A percentile compares a stretch with the other conserved stretches of the same genome.
These are phyloP conservation scores for Spinacia oleracea DNA, from an alignment of 179 eudicot species.

Conservation along the genomic window DNA sequence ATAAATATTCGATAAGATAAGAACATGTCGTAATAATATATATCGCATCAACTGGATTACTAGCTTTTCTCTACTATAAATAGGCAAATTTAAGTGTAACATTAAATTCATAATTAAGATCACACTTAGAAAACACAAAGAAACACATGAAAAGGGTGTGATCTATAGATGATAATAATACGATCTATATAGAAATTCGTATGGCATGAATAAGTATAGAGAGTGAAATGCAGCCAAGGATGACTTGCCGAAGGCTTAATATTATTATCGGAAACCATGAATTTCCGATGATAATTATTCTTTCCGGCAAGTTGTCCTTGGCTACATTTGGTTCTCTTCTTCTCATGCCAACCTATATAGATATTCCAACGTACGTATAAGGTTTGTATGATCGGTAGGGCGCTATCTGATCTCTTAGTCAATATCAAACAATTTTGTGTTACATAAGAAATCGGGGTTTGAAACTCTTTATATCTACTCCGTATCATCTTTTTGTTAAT, in stretches of 20 bases:
- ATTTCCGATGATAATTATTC: not conserved
- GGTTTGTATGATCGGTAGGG: too few relatives aligned
- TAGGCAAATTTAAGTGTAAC: not conserved
- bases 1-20: conserved; percentile 24
- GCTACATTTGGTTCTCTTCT: conserved; percentile 22
- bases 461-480: too few relatives aligned
- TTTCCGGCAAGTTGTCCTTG: conserved; percentile 20
- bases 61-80: conserved; percentile 6
- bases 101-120: not conserved
- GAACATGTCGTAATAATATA: conserved; percentile 6
- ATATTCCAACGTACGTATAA: not conserved
- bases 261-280: not conserved
- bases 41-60: not conserved
- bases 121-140: not conserved
- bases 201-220: conserved; percentile 32
- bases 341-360: conserved; percentile 14
- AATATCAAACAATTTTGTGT: too few relatives aligned
- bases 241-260: conserved; percentile 30
- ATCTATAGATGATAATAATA: not conserved
- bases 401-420: too few relatives aligned
- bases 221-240: conserved; percentile 41
- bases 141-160: not conserved
- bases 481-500: too few relatives aligned
- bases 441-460: too few relatives aligned
- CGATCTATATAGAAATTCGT: not conserved